A percentile compares a stretch with the other conserved stretches of the same genome.
Evolutionary conservation across 257 asterid species (phyloP).

Genomic region (Mentha longifolia): DNA sequence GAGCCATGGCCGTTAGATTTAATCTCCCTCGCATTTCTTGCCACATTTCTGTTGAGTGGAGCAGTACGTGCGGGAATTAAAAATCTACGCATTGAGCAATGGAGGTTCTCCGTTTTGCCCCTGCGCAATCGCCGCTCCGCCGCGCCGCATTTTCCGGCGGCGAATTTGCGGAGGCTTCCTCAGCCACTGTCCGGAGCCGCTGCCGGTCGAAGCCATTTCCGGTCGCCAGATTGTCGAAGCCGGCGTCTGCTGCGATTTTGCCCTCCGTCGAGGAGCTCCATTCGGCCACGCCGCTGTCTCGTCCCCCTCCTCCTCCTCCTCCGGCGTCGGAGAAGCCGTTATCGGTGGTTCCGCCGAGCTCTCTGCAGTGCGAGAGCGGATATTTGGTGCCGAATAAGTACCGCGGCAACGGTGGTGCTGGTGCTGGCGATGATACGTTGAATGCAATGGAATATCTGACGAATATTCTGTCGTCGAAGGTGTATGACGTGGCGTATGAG

Average conservation of each 20-base stretch:
- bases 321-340: constrained; percentile 41
- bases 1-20: background rate
- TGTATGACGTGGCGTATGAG: constrained; percentile 88
- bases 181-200: constrained; percentile 36
- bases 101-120: constrained; percentile 55
- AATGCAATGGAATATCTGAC: constrained; percentile 78
- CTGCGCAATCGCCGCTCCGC: constrained; percentile 39
- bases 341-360: constrained; percentile 51
- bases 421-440: constrained; percentile 35
- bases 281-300: constrained; percentile 17
- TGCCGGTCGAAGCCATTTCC: constrained; percentile 28
- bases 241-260: constrained; percentile 35
- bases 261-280: constrained; percentile 38
- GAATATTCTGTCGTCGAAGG: constrained; percentile 80
- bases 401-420: constrained; percentile 30
- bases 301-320: constrained; percentile 13
- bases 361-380: constrained; percentile 75
- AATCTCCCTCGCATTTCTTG: constrained; percentile 25
- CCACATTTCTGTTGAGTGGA: constrained; percentile 21
- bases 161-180: constrained; percentile 31
- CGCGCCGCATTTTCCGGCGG: constrained; percentile 42
- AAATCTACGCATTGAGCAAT: constrained; percentile 26
- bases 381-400: constrained; percentile 50
- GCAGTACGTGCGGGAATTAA: background rate
- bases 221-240: constrained; percentile 44